Evolutionary conservation across 2,329 filamentous ascomycete species (phyloP).

Genomic region (Sclerotinia spermophila): DNA sequence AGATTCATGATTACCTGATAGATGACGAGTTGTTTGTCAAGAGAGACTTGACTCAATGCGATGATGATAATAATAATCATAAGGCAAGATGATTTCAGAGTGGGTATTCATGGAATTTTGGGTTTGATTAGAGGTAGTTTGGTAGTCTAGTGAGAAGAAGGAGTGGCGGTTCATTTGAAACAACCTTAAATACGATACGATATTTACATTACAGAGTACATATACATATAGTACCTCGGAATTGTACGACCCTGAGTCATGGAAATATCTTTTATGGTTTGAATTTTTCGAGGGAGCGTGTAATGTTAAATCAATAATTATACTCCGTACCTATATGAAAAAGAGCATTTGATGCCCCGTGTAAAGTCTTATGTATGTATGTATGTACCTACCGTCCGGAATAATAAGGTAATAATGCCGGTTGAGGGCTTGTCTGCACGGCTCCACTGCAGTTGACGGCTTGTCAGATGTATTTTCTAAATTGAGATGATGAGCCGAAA

Average conservation of each 20-base stretch:
- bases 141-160: not conserved
- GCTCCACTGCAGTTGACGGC: constrained; percentile 12
- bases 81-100: not conserved
- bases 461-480: constrained; percentile 9
- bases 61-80: no score
- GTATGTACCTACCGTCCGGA: constrained; percentile 7
- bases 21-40: constrained; percentile 11
- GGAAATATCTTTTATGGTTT: not conserved
- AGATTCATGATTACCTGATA: not conserved
- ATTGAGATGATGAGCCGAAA: constrained; percentile 5
- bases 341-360: constrained; percentile 13
- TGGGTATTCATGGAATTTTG: not conserved
- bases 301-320: not conserved
- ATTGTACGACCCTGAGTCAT: not conserved
- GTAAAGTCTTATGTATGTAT: not conserved
- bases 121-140: not conserved
- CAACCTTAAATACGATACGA: not conserved
- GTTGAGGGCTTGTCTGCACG: not conserved
- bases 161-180: not conserved
- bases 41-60: not conserved
- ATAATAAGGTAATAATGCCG: constrained; percentile 10
- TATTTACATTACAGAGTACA: not conserved
- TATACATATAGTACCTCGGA: no score
- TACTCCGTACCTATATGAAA: not conserved
- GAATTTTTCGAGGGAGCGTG: not conserved